These are phyloP conservation scores for Cetraspora pellucida DNA, from an alignment of 192 early-diverging fungal genomes.

Conservation along the genomic window DNA sequence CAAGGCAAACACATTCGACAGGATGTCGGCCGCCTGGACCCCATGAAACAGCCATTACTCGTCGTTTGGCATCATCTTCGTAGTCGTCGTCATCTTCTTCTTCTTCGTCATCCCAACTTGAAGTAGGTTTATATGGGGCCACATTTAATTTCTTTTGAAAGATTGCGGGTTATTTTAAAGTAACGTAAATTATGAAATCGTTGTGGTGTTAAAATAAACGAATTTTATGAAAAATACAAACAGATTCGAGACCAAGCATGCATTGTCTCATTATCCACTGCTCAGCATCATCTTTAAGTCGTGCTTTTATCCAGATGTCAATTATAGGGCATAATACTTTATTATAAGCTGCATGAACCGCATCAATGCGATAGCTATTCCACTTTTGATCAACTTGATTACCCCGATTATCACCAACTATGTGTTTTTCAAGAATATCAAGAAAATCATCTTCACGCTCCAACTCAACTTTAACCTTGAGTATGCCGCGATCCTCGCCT, in stretches of 20 bases:
- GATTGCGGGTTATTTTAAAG: no score
- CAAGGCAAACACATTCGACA: constrained; percentile 68
- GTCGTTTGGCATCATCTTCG: constrained; percentile 36
- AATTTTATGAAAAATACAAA: neutral
- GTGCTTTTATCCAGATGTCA: constrained; percentile 1
- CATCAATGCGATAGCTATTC: constrained; percentile 3
- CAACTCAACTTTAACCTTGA: constrained; percentile 62
- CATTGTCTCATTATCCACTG: constrained; percentile 6
- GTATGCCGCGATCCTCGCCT: constrained; percentile 72
- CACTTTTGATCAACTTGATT: neutral
- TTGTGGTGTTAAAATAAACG: neutral
- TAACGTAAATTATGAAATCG: no score
- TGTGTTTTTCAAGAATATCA: constrained; percentile 40
- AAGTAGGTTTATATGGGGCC: neutral
- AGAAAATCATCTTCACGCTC: constrained; percentile 46
- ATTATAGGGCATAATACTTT: neutral
- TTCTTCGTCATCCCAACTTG: constrained; percentile 37
- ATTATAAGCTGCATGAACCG: neutral
- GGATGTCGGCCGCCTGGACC: constrained; percentile 65
- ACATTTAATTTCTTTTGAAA: neutral
- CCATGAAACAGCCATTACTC: constrained; percentile 70
- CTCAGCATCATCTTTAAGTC: neutral
- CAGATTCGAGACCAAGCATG: neutral
- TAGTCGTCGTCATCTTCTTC: no score
- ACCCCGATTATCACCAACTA: constrained; percentile 57